phyloP scores from a whole-genome alignment of 192 early-diverging fungal species.

The Coemansia sp. region DNA sequence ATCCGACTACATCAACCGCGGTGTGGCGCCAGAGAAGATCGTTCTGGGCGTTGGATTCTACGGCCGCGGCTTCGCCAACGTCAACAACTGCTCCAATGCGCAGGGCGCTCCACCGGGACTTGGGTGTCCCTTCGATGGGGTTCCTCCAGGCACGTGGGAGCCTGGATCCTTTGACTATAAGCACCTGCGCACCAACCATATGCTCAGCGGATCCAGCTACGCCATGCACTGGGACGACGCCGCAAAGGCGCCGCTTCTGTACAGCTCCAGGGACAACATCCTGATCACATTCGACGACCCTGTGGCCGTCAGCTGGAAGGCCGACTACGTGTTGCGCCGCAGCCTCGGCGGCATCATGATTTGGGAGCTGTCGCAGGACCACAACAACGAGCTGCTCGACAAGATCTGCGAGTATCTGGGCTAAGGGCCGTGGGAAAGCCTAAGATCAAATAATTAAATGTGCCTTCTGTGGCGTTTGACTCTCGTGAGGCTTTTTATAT shows the following conservation, averaged over 20 bases:
- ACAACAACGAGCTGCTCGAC: constrained; percentile 40
- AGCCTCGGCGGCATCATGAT: constrained; percentile 75
- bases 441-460: too few relatives aligned
- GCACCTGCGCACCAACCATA: constrained; percentile 53
- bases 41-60: constrained; percentile 92
- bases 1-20: constrained; percentile 65
- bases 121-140: constrained; percentile 65
- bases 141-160: constrained; percentile 87
- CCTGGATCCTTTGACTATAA: constrained; percentile 92
- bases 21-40: constrained; percentile 82
- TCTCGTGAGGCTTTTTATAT: too few relatives aligned
- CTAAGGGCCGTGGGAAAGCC: background rate
- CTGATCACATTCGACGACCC: constrained; percentile 84
- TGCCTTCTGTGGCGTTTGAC: background rate
- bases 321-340: constrained; percentile 61
- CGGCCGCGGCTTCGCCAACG: constrained; percentile 90
- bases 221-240: constrained; percentile 75
- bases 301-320: constrained; percentile 66
- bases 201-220: constrained; percentile 62
- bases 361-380: constrained; percentile 72
- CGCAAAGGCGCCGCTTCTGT: constrained; percentile 80
- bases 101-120: constrained; percentile 53
- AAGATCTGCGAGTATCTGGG: constrained; percentile 57
- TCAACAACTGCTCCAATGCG: constrained; percentile 58
- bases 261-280: constrained; percentile 66